These are phyloP conservation scores for Ensete glaucum DNA, from an alignment of 176 grass and related monocot genomes.

Conservation along the genomic window DNA sequence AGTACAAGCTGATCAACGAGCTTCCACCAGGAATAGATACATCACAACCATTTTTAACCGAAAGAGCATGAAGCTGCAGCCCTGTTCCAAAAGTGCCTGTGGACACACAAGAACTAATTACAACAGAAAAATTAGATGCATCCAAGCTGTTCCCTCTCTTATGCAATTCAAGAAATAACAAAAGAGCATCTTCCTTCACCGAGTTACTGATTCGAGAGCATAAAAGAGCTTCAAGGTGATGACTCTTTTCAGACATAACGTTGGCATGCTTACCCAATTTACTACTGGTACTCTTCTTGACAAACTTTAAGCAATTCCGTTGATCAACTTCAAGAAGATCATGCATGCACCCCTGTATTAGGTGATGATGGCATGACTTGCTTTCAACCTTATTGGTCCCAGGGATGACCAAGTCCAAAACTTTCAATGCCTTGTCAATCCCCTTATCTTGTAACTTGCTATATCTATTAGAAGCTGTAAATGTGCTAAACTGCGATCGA, in stretches of 20 bases:
- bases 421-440: conserved; percentile 1
- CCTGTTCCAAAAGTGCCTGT: conserved; percentile 4
- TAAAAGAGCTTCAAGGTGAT: background rate
- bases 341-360: conserved; percentile 15
- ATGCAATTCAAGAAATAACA: conserved; percentile 8
- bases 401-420: conserved; percentile 7
- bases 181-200: background rate
- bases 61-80: conserved; percentile 43
- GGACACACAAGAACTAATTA: conserved; percentile 1
- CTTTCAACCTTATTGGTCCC: conserved; percentile 1
- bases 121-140: background rate
- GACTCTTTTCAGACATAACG: background rate
- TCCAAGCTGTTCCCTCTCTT: conserved; percentile 1
- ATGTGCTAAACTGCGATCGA: background rate
- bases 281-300: background rate
- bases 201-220: background rate
- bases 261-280: background rate
- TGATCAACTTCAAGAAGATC: conserved; percentile 4
- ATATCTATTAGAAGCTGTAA: background rate
- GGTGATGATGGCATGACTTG: conserved; percentile 8
- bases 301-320: background rate
- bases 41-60: conserved; percentile 12
- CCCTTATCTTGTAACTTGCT: background rate
- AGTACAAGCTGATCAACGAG: conserved; percentile 54
- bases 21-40: conserved; percentile 26